These are phyloP conservation scores for Chaetomiaceae sp. DNA, from an alignment of 2,329 filamentous ascomycete genomes.

Conservation along the genomic window DNA sequence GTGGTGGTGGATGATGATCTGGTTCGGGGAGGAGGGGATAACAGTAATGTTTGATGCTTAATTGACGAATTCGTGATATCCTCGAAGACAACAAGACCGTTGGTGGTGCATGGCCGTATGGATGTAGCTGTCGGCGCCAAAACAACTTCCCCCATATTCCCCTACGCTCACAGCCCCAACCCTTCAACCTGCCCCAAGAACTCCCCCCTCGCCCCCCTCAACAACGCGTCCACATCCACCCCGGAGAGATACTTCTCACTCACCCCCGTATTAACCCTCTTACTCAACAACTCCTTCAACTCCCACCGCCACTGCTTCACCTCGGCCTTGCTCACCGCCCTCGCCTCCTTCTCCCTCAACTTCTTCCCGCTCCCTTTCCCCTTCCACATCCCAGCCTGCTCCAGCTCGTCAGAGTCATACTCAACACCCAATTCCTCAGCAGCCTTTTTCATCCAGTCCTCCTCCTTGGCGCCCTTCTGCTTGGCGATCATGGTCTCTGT, in stretches of 20 bases:
- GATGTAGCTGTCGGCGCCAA: neutral
- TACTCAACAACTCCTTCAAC: slow-evolving; percentile 63
- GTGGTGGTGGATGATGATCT: too few relatives aligned
- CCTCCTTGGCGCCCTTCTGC: slow-evolving; percentile 77
- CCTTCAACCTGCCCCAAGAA: slow-evolving; percentile 56
- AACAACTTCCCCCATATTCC: neutral
- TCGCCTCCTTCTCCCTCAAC: slow-evolving; percentile 68
- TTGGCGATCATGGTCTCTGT: slow-evolving; percentile 80
- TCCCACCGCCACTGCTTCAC: slow-evolving; percentile 65
- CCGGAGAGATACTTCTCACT: slow-evolving; percentile 76
- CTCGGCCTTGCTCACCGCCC: slow-evolving; percentile 67
- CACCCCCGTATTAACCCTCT: slow-evolving; percentile 80
- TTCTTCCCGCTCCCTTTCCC: slow-evolving; percentile 70
- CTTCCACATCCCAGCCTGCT: slow-evolving; percentile 55
- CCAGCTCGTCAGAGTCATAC: slow-evolving; percentile 85
- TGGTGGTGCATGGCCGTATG: too few relatives aligned
- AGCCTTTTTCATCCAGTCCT: slow-evolving; percentile 76
- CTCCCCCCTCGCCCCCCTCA: slow-evolving; percentile 59
- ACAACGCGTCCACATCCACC: slow-evolving; percentile 75
- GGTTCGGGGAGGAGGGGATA: too few relatives aligned
- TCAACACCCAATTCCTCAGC: slow-evolving; percentile 93
- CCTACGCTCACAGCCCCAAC: slow-evolving; percentile 33
- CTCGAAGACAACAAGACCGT: too few relatives aligned
- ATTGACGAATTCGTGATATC: too few relatives aligned
- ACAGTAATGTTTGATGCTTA: too few relatives aligned